Evolutionary conservation across 164 flowering plant genomes (phyloP).

Genomic region (Cinnamomum chago): DNA sequence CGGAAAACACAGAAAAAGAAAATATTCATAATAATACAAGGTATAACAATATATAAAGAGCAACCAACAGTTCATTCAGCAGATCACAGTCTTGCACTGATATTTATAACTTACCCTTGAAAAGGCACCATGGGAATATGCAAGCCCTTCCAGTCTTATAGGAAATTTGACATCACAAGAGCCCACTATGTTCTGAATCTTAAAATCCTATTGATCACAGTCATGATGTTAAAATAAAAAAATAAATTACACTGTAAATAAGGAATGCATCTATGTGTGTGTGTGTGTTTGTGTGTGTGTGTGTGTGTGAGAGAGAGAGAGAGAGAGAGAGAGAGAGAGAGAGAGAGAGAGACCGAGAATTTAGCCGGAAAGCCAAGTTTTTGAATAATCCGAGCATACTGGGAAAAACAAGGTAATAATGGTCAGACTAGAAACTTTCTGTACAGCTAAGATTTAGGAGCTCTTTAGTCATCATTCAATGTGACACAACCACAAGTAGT

Average conservation of each 20-base stretch:
- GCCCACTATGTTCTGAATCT: conserved; percentile 87
- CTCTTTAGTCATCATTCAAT: not conserved
- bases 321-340: too few species aligned
- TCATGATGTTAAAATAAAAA: too few species aligned
- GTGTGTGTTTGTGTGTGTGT: too few species aligned
- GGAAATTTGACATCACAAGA: conserved; percentile 94
- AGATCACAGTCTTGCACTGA: too few species aligned
- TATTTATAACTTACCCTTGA: conserved; percentile 87
- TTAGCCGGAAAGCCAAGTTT: conserved; percentile 91
- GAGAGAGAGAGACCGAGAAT: conserved; percentile 64
- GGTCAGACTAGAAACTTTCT: not conserved
- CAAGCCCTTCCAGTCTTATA: conserved; percentile 83
- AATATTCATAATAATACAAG: too few species aligned
- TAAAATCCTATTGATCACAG: conserved; percentile 58
- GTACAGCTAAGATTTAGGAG: not conserved
- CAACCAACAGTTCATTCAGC: too few species aligned
- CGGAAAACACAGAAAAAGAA: too few species aligned
- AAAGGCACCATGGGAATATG: conserved; percentile 81
- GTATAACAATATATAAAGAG: too few species aligned
- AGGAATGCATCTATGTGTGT: too few species aligned
- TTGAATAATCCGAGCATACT: conserved; percentile 94
- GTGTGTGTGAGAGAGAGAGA: too few species aligned
- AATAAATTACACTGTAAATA: too few species aligned
- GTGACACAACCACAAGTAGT: not conserved
- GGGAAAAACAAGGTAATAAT: conserved; percentile 15